Conservation (phyloP, 805 yeast genomes). For the Candida silvatica region DNA sequence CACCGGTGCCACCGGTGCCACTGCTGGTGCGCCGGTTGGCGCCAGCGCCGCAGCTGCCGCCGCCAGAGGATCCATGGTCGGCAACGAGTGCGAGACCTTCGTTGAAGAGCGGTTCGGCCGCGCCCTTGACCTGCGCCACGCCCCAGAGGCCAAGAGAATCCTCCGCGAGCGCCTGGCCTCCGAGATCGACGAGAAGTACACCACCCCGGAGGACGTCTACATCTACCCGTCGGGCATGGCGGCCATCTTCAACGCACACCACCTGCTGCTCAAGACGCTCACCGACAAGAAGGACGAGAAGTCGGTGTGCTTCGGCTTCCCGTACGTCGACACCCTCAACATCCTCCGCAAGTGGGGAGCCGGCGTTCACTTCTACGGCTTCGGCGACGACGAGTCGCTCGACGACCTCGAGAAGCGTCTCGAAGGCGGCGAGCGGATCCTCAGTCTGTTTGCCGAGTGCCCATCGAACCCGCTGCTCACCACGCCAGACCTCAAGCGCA, state of each 20-base stretch:
- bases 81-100: conserved; percentile 47
- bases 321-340: conserved; percentile 88
- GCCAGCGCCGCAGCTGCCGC: conserved; percentile 6
- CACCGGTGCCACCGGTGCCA: conserved; percentile 8
- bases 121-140: conserved; percentile 69
- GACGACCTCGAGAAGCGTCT: conserved; percentile 56
- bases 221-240: conserved; percentile 93
- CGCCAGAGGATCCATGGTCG: conserved; percentile 1
- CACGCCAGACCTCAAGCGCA: conserved; percentile 67
- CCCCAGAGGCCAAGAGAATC: conserved; percentile 66
- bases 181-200: conserved; percentile 21
- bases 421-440: conserved; percentile 54
- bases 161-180: conserved; percentile 70
- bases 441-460: conserved; percentile 82
- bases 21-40: neutral
- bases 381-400: conserved; percentile 67
- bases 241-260: conserved; percentile 76
- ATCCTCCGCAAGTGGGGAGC: conserved; percentile 86
- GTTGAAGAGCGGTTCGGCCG: conserved; percentile 91
- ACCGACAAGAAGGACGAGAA: conserved; percentile 30
- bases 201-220: conserved; percentile 61
- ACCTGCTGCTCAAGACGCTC: conserved; percentile 19
- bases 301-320: conserved; percentile 92
- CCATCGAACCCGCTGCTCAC: conserved; percentile 92
- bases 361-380: conserved; percentile 79